Evolutionary conservation across 2,329 filamentous ascomycete species (phyloP).

Genomic region (Pseudogymnoascus sp.): DNA sequence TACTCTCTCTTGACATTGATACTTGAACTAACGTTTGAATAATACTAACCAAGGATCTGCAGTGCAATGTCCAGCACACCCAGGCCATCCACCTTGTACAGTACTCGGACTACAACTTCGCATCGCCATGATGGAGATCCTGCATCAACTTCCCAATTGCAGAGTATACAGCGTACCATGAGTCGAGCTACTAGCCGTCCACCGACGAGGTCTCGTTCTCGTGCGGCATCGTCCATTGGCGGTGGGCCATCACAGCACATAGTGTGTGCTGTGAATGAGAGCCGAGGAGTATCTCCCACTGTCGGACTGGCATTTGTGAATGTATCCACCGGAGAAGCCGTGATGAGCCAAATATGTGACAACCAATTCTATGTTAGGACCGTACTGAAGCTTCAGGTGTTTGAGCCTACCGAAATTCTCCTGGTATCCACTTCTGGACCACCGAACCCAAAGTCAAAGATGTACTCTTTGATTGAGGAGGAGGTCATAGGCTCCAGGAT

Average conservation of each 20-base stretch:
- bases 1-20: not conserved
- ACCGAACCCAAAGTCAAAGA: conserved; percentile 60
- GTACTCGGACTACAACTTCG: conserved; percentile 16
- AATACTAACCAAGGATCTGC: not conserved
- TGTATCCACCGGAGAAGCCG: conserved; percentile 71
- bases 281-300: conserved; percentile 74
- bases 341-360: conserved; percentile 86
- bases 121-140: conserved; percentile 23
- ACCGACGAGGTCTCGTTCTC: conserved; percentile 24
- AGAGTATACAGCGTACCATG: conserved; percentile 21
- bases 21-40: not conserved
- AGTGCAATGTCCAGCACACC: not conserved
- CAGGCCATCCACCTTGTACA: conserved; percentile 18
- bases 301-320: conserved; percentile 86
- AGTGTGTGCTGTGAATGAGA: conserved; percentile 82
- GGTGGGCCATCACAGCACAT: conserved; percentile 56
- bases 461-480: conserved; percentile 66
- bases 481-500: conserved; percentile 56
- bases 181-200: conserved; percentile 23
- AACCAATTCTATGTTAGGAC: conserved; percentile 87
- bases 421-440: conserved; percentile 62
- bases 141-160: conserved; percentile 24
- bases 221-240: conserved; percentile 29
- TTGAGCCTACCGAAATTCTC: conserved; percentile 70
- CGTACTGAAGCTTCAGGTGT: conserved; percentile 75